Base-by-base conservation (phyloP, 129 eudicot genomes). In the Escallonia rubra region DNA sequence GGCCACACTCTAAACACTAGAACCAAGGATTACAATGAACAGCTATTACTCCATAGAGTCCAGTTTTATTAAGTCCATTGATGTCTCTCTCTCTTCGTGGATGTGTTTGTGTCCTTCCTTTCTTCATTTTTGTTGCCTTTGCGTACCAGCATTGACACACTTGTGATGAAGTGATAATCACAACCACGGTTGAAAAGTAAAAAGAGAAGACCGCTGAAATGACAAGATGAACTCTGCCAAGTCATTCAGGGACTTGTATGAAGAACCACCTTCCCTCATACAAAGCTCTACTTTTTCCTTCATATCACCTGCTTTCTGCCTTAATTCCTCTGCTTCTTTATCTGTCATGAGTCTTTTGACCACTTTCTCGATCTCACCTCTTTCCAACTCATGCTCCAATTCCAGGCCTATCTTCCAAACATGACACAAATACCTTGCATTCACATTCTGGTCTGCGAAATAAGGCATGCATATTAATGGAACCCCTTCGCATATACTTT, bases 391-490 rank as follows among this genome's bases (percentile, higher is more conserved):
- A 39, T 43, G 40, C 66, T 80, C 89, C 56, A 80, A 70, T 10
- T 77, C 62, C 6, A 80, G 43, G 14, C 90, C 86, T 3, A 77
- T 70, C 72, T 59, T 67, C 90, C 90, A 84, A 4, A 71, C 69
- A 4, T 71, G 64, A 48, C 68, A 70, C 56, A 84, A 13, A 38
- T 80, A 77, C 39, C 90, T 75, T 40, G 83, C 60, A 50, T 74
- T 81, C 38, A 63, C 72, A 56, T 41, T 41, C 60, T 85, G 87
- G 70, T 85, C 91, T 4, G 61, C 80, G 3, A 64, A 58, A 48
- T 41, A 46, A 5, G 87, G 91, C 57, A 73, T 57, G 47, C 91
- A 85, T 55, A 85, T 72, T 79, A 82, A 57, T 3, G 80, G 85
- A 71, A 82, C 81, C 15, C 81, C 85, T 43, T 71, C 82, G 12